Conservation (phyloP, 192 early-diverging fungal species). For the Coemansia sp. region DNA sequence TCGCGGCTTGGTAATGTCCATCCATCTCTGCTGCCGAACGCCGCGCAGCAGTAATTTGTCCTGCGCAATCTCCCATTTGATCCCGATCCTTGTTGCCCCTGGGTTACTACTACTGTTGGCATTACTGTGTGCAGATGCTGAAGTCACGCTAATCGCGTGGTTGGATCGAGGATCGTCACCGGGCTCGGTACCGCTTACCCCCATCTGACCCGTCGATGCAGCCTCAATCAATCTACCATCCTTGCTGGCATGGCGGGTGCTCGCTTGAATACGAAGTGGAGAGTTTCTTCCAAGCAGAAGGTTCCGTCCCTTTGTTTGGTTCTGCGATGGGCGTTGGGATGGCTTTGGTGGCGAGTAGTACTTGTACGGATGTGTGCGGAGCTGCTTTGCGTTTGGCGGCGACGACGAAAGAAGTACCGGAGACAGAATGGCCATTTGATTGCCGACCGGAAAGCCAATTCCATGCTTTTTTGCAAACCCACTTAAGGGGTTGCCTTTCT, state of each 20-base stretch:
- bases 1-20: slow-evolving; percentile 8
- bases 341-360: slow-evolving; percentile 53
- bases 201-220: neutral
- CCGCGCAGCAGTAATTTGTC: slow-evolving; percentile 43
- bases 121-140: neutral
- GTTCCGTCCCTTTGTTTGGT: slow-evolving; percentile 26
- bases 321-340: neutral
- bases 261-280: slow-evolving; percentile 4
- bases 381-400: slow-evolving; percentile 46
- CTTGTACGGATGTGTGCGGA: slow-evolving; percentile 47
- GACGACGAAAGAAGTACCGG: slow-evolving; percentile 49
- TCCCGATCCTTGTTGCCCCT: slow-evolving; percentile 1
- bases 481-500: slow-evolving; percentile 29
- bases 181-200: neutral
- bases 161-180: neutral
- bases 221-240: neutral
- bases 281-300: slow-evolving; percentile 19
- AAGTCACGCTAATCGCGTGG: neutral
- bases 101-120: neutral
- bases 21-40: slow-evolving; percentile 42
- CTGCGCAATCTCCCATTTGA: slow-evolving; percentile 45
- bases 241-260: neutral
- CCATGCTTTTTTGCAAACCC: slow-evolving; percentile 53
- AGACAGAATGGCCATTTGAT: slow-evolving; percentile 38
- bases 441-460: slow-evolving; percentile 41